Conservation (phyloP, 139 green algal genomes). For the Tetratostichococcus sp. region DNA sequence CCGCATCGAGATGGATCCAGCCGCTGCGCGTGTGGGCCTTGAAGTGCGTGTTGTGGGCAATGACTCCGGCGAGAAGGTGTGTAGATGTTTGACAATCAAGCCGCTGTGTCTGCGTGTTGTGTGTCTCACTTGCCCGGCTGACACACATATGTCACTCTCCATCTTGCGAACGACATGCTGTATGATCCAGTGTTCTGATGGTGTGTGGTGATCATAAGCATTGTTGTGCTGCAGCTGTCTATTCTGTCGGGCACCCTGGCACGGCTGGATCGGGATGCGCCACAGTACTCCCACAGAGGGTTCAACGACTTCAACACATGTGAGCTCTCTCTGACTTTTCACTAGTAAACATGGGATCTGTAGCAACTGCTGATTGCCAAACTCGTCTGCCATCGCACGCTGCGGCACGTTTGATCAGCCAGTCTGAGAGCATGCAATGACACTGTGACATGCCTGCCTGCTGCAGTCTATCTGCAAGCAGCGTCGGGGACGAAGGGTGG, state of each 20-base stretch:
- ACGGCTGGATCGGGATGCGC: constrained; percentile 83
- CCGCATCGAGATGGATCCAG: constrained; percentile 72
- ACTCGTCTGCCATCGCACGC: too few species aligned
- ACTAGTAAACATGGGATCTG: too few species aligned
- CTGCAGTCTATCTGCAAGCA: constrained; percentile 69
- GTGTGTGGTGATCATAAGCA: too few species aligned
- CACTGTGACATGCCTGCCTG: not conserved
- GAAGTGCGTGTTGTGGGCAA: constrained; percentile 91
- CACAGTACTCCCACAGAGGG: constrained; percentile 58
- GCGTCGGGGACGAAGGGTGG: constrained; percentile 82
- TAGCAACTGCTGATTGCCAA: too few species aligned
- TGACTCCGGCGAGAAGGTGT: constrained; percentile 81
- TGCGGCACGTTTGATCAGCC: too few species aligned
- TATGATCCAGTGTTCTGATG: too few species aligned
- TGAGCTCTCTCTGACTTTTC: not conserved
- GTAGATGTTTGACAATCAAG: not conserved
- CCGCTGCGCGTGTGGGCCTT: constrained; percentile 74
- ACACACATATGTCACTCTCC: too few species aligned
- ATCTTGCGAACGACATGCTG: too few species aligned
- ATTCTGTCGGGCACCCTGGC: constrained; percentile 87
- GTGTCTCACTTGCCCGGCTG: not conserved
- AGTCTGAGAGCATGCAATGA: too few species aligned
- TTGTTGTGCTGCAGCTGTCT: constrained; percentile 74
- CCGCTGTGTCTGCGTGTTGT: too few species aligned
- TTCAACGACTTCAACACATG: constrained; percentile 97